These are phyloP conservation scores for Thraustochytrium striatum DNA, from an alignment of 352 stramenopile species.

Conservation along the genomic window DNA sequence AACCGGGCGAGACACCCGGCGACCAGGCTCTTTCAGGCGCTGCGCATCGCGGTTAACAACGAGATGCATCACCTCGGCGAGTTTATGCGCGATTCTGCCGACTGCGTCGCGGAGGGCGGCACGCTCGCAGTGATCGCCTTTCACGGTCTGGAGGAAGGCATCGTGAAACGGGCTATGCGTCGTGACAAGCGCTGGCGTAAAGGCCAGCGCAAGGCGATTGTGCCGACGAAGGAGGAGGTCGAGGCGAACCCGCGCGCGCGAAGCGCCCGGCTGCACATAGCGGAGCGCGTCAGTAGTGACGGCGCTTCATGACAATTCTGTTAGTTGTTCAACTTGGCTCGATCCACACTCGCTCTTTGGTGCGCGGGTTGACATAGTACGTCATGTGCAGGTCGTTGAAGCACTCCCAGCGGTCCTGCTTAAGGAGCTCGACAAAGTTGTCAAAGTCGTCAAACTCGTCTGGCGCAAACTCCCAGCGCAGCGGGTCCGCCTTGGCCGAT, in stretches of 20 bases:
- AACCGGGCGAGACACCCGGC: conserved; percentile 28
- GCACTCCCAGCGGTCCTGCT: background rate
- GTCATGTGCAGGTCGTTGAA: conserved; percentile 19
- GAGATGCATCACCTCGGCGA: conserved; percentile 45
- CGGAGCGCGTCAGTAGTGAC: conserved; percentile 8
- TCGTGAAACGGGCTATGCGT: conserved; percentile 24
- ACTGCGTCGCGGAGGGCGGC: conserved; percentile 38
- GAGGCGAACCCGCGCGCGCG: conserved; percentile 66
- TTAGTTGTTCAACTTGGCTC: background rate
- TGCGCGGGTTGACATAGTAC: background rate
- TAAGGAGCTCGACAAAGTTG: conserved; percentile 3
- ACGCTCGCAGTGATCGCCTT: conserved; percentile 50
- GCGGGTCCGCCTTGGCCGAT: background rate
- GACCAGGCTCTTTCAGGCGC: conserved; percentile 49
- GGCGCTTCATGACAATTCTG: background rate
- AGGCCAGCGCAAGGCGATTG: conserved; percentile 60
- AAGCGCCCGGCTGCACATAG: conserved; percentile 71
- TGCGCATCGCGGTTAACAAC: conserved; percentile 53
- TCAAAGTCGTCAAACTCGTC: conserved; percentile 44
- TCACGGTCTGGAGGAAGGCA: conserved; percentile 48
- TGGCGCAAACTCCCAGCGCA: conserved; percentile 42
- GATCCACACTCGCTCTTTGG: conserved; percentile 27
- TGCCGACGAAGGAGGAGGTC: conserved; percentile 66
- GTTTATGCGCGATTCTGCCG: conserved; percentile 35
- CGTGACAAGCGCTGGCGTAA: conserved; percentile 60